Base-by-base conservation (phyloP, 495 filamentous ascomycete species). In the Penicillium longicatenatum region DNA sequence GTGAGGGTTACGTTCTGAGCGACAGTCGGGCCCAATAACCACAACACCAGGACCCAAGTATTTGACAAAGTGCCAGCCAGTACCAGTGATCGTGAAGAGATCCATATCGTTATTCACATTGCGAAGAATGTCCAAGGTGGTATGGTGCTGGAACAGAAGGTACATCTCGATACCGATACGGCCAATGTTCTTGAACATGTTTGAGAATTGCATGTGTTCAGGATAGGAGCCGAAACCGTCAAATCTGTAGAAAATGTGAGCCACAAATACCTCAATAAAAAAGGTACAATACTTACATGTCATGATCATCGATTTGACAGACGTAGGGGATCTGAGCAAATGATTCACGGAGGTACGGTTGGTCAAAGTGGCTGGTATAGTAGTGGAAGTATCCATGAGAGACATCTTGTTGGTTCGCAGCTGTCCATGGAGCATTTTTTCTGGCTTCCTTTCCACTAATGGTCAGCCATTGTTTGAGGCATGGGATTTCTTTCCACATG, bases 151-250 rank as follows among this genome's bases (percentile, higher is more conserved):
- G 78, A 98, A 98, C 19, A 98, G 85, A n/a, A 98, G 82, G 66
- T 97, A 98, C 91, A 96, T 97, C 58, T 97, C 92, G 52, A 96
- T 93, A n/a, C 91, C 95, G 26, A 98, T 88, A 21, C 94, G 89
- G 22, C 94, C 94, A 62, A 98, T 96, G 70, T 97, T 97, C 71
- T 96, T 97, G 81, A 98, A 97, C 77, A 97, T 91, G 55, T 95
- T 87, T 1, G 91, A 96, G 66, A 88, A 89, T 69, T 98, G 94
- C 93, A 98, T 97, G 64, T 98, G 96, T 58, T 97, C 93, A 2
- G 94, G 94, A 61, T 98, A 98, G 2, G 90, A 94, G 19, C 94
- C 94, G 56, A 92, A 98, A n/a, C 94, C 94, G 68, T 98, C 94
- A 65, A 98, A 98, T 49, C 92, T 97, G 43, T 10, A 20, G 17